A percentile compares a stretch with the other conserved stretches of the same genome.
phyloP scores from a whole-genome alignment of 345 rosid genomes.

The Salix viminalis region DNA sequence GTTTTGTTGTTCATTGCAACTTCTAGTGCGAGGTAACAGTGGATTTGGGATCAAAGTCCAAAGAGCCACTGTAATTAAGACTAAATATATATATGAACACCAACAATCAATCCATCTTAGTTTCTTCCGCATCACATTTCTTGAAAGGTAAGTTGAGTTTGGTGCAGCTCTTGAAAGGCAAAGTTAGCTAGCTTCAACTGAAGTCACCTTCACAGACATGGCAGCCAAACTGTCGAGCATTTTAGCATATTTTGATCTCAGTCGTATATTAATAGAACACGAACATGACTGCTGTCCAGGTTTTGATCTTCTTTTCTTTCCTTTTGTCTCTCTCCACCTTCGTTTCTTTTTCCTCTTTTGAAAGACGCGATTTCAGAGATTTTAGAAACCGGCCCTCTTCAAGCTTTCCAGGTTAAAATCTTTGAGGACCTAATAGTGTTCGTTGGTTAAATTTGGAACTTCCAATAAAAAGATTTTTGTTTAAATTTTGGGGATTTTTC shows the following conservation, averaged over 20 bases:
- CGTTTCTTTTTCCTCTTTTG: background rate
- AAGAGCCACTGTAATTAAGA: background rate
- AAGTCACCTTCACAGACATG: background rate
- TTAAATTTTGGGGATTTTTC: background rate
- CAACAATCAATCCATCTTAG: background rate
- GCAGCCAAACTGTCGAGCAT: background rate
- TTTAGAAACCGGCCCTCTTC: background rate
- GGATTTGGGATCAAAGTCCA: background rate
- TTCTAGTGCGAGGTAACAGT: background rate
- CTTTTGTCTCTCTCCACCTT: background rate
- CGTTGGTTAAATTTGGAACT: background rate
- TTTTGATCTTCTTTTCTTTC: background rate
- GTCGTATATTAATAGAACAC: background rate
- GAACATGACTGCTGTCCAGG: background rate
- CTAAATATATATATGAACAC: background rate
- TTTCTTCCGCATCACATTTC: background rate
- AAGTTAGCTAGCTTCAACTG: background rate
- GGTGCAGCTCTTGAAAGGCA: too few species aligned
- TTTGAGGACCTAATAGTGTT: background rate
- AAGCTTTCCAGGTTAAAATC: background rate
- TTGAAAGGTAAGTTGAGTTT: too few species aligned
- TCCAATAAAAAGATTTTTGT: background rate
- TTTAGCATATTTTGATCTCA: background rate
- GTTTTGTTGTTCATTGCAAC: background rate
- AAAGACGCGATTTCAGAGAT: background rate